phyloP scores from a whole-genome alignment of 2,329 filamentous ascomycete species.

The Fusarium agapanthi region DNA sequence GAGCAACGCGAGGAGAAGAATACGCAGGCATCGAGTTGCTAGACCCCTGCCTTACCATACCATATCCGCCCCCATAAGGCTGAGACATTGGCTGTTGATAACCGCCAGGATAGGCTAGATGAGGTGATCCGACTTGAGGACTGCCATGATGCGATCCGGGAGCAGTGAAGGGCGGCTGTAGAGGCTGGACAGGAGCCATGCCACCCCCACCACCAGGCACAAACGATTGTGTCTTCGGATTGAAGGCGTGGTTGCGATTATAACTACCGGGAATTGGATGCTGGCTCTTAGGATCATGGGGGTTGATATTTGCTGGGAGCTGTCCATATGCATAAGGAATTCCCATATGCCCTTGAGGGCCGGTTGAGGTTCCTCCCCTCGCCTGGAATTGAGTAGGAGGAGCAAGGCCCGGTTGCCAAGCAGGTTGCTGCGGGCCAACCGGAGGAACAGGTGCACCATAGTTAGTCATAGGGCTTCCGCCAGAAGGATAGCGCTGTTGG shows the following conservation, averaged over 20 bases:
- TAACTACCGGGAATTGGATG: conserved; percentile 88
- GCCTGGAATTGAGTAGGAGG: conserved; percentile 44
- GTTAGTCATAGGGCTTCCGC: conserved; percentile 48
- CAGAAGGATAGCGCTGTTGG: conserved; percentile 46
- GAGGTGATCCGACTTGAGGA: conserved; percentile 61
- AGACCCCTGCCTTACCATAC: conserved; percentile 66
- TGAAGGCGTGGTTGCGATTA: conserved; percentile 82
- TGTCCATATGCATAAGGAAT: conserved; percentile 81
- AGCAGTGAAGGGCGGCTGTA: conserved; percentile 58
- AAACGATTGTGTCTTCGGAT: conserved; percentile 93
- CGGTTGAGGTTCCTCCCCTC: conserved; percentile 43
- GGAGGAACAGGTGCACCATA: conserved; percentile 49
- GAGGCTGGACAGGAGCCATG: conserved; percentile 58
- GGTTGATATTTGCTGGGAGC: conserved; percentile 73
- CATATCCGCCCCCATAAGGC: conserved; percentile 60
- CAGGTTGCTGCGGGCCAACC: conserved; percentile 42
- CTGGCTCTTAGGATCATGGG: conserved; percentile 76
- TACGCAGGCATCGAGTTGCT: conserved; percentile 64
- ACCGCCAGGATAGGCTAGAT: conserved; percentile 57
- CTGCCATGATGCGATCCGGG: conserved; percentile 61
- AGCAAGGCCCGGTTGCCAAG: conserved; percentile 51
- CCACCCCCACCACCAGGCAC: conserved; percentile 67
- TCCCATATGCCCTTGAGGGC: conserved; percentile 45
- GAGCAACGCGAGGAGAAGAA: conserved; percentile 50
- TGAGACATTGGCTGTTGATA: conserved; percentile 58